Percentiles rank a stretch among this genome's conserved stretches.
These are phyloP conservation scores for Euphorbia corollata DNA, from an alignment of 441 rosid genomes.

Conservation along the genomic window DNA sequence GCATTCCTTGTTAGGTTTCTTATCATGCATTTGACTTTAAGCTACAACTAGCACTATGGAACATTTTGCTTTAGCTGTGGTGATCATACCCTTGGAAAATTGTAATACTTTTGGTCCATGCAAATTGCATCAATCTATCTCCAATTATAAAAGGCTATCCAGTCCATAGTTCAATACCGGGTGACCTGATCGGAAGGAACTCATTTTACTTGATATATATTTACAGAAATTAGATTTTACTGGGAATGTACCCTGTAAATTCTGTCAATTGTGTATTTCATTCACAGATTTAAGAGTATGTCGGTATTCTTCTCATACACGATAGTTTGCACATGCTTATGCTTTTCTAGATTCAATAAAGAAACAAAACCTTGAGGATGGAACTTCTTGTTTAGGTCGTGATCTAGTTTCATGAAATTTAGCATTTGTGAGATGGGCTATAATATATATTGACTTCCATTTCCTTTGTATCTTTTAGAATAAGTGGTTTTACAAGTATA, in stretches of 20 bases:
- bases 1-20: background rate
- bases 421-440: background rate
- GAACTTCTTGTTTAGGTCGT: background rate
- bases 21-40: background rate
- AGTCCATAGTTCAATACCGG: background rate
- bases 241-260: background rate
- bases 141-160: background rate
- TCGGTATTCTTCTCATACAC: background rate
- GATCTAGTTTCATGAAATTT: background rate
- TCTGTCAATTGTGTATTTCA: background rate
- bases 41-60: background rate
- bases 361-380: background rate
- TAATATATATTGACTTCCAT: background rate
- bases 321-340: background rate
- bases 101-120: background rate
- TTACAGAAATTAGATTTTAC: background rate
- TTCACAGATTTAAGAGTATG: background rate
- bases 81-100: background rate
- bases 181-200: background rate
- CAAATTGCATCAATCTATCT: background rate
- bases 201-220: background rate
- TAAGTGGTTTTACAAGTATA: conserved; percentile 46
- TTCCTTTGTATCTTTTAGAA: conserved; percentile 38
- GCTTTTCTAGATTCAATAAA: background rate
- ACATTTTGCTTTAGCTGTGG: background rate